Conservation (phyloP, 768 basidiomycete genomes). For the Nidularia pulvinata region DNA sequence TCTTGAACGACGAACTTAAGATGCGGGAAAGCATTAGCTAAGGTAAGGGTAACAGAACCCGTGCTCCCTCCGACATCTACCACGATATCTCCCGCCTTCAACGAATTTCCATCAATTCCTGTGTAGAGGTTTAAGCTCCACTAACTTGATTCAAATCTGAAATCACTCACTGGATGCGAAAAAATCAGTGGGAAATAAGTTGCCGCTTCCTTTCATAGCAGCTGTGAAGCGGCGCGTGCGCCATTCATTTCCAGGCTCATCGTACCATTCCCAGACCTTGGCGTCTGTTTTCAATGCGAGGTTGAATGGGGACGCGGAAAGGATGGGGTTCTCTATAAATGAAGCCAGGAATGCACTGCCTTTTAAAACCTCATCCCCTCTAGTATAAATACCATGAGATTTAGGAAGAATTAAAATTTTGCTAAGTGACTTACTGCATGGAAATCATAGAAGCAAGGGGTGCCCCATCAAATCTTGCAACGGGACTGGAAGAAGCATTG, state of each 20-base stretch:
- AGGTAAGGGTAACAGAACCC: slow-evolving; percentile 23
- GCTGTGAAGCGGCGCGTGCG: slow-evolving; percentile 21
- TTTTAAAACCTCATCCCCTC: slow-evolving; percentile 17
- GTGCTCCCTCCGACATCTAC: slow-evolving; percentile 35
- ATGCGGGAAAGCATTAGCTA: slow-evolving; percentile 24
- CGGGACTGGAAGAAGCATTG: slow-evolving; percentile 10
- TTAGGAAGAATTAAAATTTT: background rate
- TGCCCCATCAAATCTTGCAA: slow-evolving; percentile 3
- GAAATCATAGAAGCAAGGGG: background rate
- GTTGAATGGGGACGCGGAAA: slow-evolving; percentile 17
- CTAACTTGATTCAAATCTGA: background rate
- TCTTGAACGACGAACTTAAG: slow-evolving; percentile 33
- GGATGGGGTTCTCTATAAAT: slow-evolving; percentile 12
- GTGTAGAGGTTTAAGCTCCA: slow-evolving; percentile 2
- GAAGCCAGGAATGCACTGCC: slow-evolving; percentile 10
- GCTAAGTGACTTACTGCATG: background rate
- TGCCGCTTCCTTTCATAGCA: slow-evolving; percentile 16
- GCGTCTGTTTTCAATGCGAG: slow-evolving; percentile 15
- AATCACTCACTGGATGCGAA: slow-evolving; percentile 13
- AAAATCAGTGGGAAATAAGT: slow-evolving; percentile 10
- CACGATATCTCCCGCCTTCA: slow-evolving; percentile 10
- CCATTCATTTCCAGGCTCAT: slow-evolving; percentile 23
- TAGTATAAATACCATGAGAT: slow-evolving; percentile 1
- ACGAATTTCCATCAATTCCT: slow-evolving; percentile 14
- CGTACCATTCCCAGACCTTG: slow-evolving; percentile 26